A percentile compares a stretch with the other conserved stretches of the same genome.
These are phyloP conservation scores for Lonicera japonica DNA, from an alignment of 129 eudicot species.

Conservation along the genomic window DNA sequence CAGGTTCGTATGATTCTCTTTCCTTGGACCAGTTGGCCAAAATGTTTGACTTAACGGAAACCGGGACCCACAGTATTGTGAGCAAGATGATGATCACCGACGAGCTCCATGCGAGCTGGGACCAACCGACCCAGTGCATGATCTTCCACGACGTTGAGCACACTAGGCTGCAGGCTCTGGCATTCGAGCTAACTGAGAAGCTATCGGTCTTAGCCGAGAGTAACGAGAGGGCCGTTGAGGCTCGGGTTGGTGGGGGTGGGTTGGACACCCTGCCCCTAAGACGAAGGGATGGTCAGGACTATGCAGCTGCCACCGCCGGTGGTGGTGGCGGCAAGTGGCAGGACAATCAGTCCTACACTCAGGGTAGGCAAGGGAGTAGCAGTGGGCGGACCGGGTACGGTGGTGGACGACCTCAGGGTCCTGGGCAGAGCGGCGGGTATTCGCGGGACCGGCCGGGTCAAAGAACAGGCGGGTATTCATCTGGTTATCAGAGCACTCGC, in stretches of 20 bases:
- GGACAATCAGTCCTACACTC: slow-evolving; percentile 44
- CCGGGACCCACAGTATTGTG: slow-evolving; percentile 53
- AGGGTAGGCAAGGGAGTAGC: slow-evolving; percentile 48
- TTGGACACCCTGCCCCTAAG: slow-evolving; percentile 54
- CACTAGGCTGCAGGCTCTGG: slow-evolving; percentile 64
- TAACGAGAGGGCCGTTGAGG: slow-evolving; percentile 70
- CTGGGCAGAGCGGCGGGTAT: slow-evolving; percentile 41
- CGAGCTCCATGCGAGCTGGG: slow-evolving; percentile 92
- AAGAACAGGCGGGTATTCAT: slow-evolving; percentile 34
- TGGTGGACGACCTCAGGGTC: slow-evolving; percentile 26
- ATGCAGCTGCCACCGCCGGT: slow-evolving; percentile 46
- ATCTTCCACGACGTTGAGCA: slow-evolving; percentile 84
- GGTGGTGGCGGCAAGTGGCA: slow-evolving; percentile 57
- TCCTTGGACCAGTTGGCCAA: slow-evolving; percentile 66
- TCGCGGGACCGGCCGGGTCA: slow-evolving; percentile 42
- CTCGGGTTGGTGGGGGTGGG: slow-evolving; percentile 64
- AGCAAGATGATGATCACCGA: slow-evolving; percentile 85
- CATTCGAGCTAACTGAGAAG: slow-evolving; percentile 77
- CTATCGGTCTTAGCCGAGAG: slow-evolving; percentile 70
- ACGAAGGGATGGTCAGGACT: slow-evolving; percentile 76
- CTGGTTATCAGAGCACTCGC: slow-evolving; percentile 29
- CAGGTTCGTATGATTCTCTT: slow-evolving; percentile 52
- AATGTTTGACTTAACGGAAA: slow-evolving; percentile 75
- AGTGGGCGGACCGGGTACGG: slow-evolving; percentile 45
- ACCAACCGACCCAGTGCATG: slow-evolving; percentile 73